Percentiles rank a stretch among this genome's conserved stretches.
Evolutionary conservation across 495 filamentous ascomycete genomes (phyloP).

Genomic region (Penicillium bovifimosum): DNA sequence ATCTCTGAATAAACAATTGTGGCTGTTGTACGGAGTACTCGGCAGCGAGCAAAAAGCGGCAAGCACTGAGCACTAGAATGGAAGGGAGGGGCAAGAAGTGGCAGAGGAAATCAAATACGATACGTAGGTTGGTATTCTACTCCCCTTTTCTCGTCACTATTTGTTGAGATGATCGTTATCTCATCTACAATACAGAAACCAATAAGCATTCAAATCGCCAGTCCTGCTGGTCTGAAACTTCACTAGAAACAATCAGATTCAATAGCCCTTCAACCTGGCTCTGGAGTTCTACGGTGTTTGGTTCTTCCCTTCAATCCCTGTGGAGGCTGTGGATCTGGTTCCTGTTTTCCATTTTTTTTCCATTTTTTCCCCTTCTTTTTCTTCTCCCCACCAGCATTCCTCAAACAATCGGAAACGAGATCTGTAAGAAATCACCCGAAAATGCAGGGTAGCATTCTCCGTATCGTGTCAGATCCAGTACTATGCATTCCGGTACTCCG

Average conservation of each 20-base stretch:
- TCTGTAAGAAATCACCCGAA: not conserved
- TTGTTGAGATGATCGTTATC: slow-evolving; percentile 1
- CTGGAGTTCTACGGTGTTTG: not conserved
- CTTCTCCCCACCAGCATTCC: not conserved
- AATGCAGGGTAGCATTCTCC: not conserved
- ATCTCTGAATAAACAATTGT: too few relatives aligned
- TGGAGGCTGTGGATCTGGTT: not conserved
- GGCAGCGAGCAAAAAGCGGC: too few relatives aligned
- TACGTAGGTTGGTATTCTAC: not conserved
- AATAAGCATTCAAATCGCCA: not conserved
- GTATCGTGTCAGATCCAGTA: not conserved
- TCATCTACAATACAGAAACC: not conserved
- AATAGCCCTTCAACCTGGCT: not conserved
- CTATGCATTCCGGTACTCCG: not conserved
- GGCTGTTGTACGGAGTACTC: too few relatives aligned
- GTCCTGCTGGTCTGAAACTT: not conserved
- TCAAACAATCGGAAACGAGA: not conserved
- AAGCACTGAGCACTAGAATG: too few relatives aligned
- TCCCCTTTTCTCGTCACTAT: not conserved
- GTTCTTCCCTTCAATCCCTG: slow-evolving; percentile 5
- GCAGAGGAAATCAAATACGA: too few relatives aligned
- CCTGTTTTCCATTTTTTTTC: not conserved
- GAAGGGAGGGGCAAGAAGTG: too few relatives aligned
- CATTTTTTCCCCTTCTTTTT: not conserved
- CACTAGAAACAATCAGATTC: slow-evolving; percentile 6